These are phyloP conservation scores for Ustilaginoidea virens DNA, from an alignment of 2,329 filamentous ascomycete genomes.

Conservation along the genomic window DNA sequence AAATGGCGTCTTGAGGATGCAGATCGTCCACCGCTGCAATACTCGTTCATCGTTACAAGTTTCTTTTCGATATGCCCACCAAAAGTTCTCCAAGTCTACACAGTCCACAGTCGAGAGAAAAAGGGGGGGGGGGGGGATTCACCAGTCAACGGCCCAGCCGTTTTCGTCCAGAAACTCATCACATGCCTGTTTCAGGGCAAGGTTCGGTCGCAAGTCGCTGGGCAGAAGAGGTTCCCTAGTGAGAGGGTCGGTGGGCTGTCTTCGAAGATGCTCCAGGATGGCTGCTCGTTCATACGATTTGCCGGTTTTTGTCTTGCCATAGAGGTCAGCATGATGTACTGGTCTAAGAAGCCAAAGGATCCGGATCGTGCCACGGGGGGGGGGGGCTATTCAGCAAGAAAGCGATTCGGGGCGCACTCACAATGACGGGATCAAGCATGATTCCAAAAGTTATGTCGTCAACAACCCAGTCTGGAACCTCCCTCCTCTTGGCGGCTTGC, in stretches of 20 bases:
- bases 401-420: too few species aligned
- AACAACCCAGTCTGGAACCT: slow-evolving; percentile 61
- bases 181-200: slow-evolving; percentile 67
- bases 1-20: too few species aligned
- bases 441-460: slow-evolving; percentile 63
- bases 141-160: slow-evolving; percentile 90
- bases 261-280: slow-evolving; percentile 71
- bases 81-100: too few species aligned
- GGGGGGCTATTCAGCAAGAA: background rate
- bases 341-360: too few species aligned
- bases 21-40: too few species aligned
- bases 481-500: slow-evolving; percentile 29
- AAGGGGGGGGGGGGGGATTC: too few species aligned
- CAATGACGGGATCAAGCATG: slow-evolving; percentile 55
- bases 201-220: slow-evolving; percentile 64
- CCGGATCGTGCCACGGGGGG: too few species aligned
- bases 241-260: slow-evolving; percentile 62
- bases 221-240: slow-evolving; percentile 59
- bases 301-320: slow-evolving; percentile 58
- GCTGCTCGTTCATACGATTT: slow-evolving; percentile 81
- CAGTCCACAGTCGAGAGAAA: too few species aligned
- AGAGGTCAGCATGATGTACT: background rate
- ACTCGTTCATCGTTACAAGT: too few species aligned
- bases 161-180: slow-evolving; percentile 75
- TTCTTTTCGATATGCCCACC: too few species aligned